Evolutionary conservation across 805 yeast genomes (phyloP), one percentile per base, ranked within the genome.

Genomic region (Wickerhamiella azymoides): DNA sequence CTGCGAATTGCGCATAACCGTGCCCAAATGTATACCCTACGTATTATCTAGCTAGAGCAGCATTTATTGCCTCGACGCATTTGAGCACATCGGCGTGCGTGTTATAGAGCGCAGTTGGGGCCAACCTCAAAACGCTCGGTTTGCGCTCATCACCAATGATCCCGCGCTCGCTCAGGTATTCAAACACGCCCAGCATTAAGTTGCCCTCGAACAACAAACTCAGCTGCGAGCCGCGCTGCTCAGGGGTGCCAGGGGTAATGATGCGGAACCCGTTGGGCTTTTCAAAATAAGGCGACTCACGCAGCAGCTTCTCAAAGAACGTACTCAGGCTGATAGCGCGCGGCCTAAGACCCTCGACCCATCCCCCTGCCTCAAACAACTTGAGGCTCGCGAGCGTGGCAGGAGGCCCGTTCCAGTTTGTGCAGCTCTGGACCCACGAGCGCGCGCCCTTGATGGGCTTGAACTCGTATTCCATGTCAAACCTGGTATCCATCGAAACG

Each of bases 391-490:
- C 69, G 37, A 71, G 71, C 30, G 88, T 59, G 0, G 93, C 70
- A 5, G 84, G 92, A 10, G 82, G 83, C 59, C 85, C 94, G 40
- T 85, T 62, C 9, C 88, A 94, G 51, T 86, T 79, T 2, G 95
- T 95, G 63, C 88, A 88, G 14, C 94, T 82, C 64, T 85, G 94
- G 54, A 94, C 71, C 62, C 79, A 88, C 0, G 94, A 93, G 19
- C 83, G 67, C 0, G 96, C 97, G 30, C 92, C 80, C n/a, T 70
- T 65, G 24, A 83, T 81, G 0, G 96, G 94, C 45, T 79, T 79
- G 54, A 84, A 88, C 25, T 68, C 55, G 56, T 80, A 88, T 47
- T 72, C 57, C 97, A 88, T 88, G 55, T 77, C 69, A 62, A 88
- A 88, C 50, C 97, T 65, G 30, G 75, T 75, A 1, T 56, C 54